These are phyloP conservation scores for Tillandsia fasciculata DNA, from an alignment of 176 grass and related monocot species.

Conservation along the genomic window DNA sequence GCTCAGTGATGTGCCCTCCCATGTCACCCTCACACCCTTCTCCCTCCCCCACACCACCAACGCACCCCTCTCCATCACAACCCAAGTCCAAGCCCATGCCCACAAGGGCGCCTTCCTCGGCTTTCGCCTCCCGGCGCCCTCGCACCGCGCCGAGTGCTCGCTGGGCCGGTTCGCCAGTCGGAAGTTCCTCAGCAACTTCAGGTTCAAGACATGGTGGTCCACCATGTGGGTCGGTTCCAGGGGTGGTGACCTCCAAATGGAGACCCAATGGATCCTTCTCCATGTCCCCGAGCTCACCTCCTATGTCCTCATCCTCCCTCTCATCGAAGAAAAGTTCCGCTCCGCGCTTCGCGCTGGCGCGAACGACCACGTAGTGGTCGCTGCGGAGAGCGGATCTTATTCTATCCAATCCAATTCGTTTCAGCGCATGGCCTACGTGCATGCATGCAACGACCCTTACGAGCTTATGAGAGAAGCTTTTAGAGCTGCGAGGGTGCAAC, in stretches of 20 bases:
- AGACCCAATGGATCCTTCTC: constrained; percentile 21
- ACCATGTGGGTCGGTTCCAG: constrained; percentile 15
- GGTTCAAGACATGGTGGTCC: constrained; percentile 30
- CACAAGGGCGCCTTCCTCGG: constrained; percentile 18
- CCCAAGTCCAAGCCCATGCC: background rate
- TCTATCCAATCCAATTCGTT: background rate
- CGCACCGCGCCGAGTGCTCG: background rate
- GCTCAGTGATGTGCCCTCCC: background rate
- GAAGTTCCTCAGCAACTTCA: constrained; percentile 16
- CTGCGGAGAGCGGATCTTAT: constrained; percentile 6
- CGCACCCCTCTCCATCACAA: background rate
- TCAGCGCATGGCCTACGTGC: constrained; percentile 9
- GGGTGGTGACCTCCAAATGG: constrained; percentile 15
- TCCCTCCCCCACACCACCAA: background rate
- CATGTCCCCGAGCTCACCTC: background rate
- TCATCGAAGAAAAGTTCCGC: background rate
- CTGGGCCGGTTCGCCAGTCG: background rate
- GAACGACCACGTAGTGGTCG: constrained; percentile 7
- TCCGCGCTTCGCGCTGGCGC: constrained; percentile 1
- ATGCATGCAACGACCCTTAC: constrained; percentile 13
- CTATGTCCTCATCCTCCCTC: background rate
- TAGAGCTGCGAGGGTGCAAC: background rate
- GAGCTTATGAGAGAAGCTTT: constrained; percentile 14
- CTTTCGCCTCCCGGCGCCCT: background rate
- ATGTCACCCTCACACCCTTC: constrained; percentile 10